Base-by-base conservation (phyloP, 331 rosid genomes). In the Quercus tomentella region DNA sequence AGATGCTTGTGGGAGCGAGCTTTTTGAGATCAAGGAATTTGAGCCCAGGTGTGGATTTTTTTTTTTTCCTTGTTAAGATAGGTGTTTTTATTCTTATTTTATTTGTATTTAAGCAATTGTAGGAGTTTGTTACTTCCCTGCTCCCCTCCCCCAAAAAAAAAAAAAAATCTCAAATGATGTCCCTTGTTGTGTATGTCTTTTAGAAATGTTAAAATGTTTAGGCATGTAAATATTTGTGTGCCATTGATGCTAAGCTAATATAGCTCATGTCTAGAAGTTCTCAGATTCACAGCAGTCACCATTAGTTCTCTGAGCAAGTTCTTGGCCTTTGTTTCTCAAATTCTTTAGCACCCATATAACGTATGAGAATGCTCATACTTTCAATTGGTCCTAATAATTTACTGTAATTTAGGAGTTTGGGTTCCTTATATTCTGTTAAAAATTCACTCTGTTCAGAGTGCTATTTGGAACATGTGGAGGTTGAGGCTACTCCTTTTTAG, bases 1-100 rank as follows among this genome's bases (percentile, higher is more conserved):
- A 25, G 99, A 96, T 89, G 76, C 87, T 80, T 92, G 90, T 66
- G 99, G 98, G 35, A 86, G 90, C 45, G 97, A 96, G 81, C 98
- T 96, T 68, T 91, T 86, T 78, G 90, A 92, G 78, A 88, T 96
- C 76, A 89, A 86, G 80, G 98, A 96, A 81, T 96, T 93, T 84
- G 98, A 96, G 83, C 97, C 99, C 90, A 93, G 99, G 99, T 96
- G 85, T 86, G 70, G 75, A 49, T 51, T 75, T 20, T n/a, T 28
- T 33, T 65, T 21, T 56, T 21, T n/a, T n/a, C n/a, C 78, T 22
- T 8, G 11, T 7, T 11, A 22, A 6, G 43, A 33, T 28, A 16
- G 30, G 12, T 28, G 6, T 3, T 63, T 49, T 28, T 63, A 17
- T 14, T 16, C 51, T 4, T 20, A 33, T 7, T 23, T 33, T 35